These are phyloP conservation scores for Argentina anserina DNA, from an alignment of 306 rosid species.

Conservation along the genomic window DNA sequence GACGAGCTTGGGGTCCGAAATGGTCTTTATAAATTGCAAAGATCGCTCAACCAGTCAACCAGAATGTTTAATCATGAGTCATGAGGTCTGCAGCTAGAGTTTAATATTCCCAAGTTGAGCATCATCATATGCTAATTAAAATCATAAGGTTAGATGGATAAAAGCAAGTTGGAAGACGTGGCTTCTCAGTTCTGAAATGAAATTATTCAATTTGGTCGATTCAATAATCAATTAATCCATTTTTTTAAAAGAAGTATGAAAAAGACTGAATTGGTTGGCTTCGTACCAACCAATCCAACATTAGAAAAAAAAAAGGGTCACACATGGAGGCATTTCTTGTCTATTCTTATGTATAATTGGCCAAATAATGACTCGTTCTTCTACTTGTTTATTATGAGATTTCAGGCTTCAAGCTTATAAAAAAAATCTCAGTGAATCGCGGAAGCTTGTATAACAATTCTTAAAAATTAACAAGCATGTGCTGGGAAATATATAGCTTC, in stretches of 20 bases:
- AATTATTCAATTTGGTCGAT: neutral
- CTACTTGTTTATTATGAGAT: neutral
- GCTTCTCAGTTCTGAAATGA: neutral
- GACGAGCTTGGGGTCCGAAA: neutral
- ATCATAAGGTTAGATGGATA: neutral
- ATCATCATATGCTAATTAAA: neutral
- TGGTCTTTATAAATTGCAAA: neutral
- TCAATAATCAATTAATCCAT: neutral
- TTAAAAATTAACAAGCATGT: neutral
- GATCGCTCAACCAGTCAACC: neutral
- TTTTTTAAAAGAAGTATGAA: neutral
- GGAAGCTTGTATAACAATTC: neutral
- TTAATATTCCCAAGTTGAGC: neutral
- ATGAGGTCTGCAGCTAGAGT: neutral
- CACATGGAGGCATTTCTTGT: neutral
- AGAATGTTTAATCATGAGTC: neutral
- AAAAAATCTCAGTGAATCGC: neutral
- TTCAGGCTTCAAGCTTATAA: neutral
- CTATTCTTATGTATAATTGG: neutral
- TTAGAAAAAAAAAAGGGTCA: neutral
- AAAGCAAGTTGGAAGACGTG: neutral
- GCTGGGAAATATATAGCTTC: neutral
- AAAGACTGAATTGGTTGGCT: neutral
- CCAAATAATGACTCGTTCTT: neutral
- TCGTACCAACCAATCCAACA: neutral